Conservation (phyloP, 257 asterid species). For the Petunia secreta region DNA sequence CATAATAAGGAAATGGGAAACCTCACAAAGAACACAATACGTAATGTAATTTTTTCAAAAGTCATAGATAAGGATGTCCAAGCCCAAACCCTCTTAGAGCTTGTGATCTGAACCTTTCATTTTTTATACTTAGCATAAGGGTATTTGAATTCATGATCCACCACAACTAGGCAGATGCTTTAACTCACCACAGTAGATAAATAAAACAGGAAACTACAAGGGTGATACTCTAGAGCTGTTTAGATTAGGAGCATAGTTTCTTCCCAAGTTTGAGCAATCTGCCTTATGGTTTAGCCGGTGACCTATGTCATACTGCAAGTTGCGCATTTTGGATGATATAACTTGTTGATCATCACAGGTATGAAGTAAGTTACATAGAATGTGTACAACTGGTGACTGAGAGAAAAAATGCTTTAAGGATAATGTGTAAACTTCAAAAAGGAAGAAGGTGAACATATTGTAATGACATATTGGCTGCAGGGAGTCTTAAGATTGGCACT, state of each 20-base stretch:
- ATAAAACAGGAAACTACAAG: not conserved
- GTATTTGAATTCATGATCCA: not conserved
- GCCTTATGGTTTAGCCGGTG: not conserved
- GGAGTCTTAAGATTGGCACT: not conserved
- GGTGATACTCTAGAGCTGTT: not conserved
- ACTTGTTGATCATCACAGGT: not conserved
- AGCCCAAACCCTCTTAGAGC: not conserved
- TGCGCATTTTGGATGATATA: conserved; percentile 14
- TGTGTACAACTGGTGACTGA: not conserved
- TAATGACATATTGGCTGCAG: not conserved
- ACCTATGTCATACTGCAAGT: not conserved
- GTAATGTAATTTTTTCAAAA: not conserved
- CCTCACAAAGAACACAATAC: not conserved
- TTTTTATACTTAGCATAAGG: not conserved
- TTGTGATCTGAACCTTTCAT: not conserved
- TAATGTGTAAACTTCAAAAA: conserved; percentile 9
- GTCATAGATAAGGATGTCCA: not conserved
- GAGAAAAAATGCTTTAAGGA: not conserved
- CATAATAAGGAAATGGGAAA: not conserved
- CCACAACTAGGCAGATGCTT: not conserved
- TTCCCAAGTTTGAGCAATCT: conserved; percentile 14
- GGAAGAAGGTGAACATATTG: not conserved
- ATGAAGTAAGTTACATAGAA: not conserved
- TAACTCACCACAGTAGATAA: not conserved
- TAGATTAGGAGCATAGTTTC: not conserved